These are phyloP conservation scores for Coemansia sp. DNA, from an alignment of 192 early-diverging fungal species.

Conservation along the genomic window DNA sequence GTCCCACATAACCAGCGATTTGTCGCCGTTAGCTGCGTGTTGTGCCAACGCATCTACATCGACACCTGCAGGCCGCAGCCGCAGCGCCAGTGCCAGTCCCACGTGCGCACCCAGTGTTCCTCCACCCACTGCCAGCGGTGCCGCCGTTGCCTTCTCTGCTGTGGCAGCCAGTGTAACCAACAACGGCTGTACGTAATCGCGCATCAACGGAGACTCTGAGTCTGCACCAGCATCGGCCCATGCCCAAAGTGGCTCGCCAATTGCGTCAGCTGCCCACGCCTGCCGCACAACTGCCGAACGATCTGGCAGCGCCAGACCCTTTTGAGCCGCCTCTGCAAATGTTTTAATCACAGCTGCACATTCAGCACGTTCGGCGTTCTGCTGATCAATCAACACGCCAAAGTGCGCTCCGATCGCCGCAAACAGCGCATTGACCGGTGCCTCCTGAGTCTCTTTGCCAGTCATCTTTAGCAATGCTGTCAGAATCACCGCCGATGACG, in stretches of 20 bases:
- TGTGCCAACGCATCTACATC: constrained; percentile 24
- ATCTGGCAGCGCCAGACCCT: constrained; percentile 60
- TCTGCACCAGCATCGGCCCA: neutral
- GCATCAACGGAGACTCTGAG: constrained; percentile 12
- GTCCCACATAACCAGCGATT: constrained; percentile 79
- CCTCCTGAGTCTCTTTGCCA: constrained; percentile 77
- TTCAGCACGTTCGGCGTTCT: constrained; percentile 15
- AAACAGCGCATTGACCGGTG: constrained; percentile 62
- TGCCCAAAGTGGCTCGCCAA: constrained; percentile 60
- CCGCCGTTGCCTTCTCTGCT: constrained; percentile 60
- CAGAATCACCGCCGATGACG: constrained; percentile 53
- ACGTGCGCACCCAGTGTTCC: constrained; percentile 67
- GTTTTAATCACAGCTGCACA: constrained; percentile 40
- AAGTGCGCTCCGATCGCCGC: constrained; percentile 60
- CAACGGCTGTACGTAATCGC: constrained; percentile 37
- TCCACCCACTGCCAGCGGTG: constrained; percentile 60
- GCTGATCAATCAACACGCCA: constrained; percentile 45
- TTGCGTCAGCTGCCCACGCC: constrained; percentile 61
- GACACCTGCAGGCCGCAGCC: constrained; percentile 22
- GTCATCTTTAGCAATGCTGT: constrained; percentile 66
- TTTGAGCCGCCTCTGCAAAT: constrained; percentile 52
- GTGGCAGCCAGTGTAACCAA: constrained; percentile 53
- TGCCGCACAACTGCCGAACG: constrained; percentile 62
- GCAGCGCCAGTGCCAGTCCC: constrained; percentile 56
- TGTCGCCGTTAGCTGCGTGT: constrained; percentile 54